Base-by-base conservation (phyloP, 345 rosid genomes). In the Orychophragmus violaceus region DNA sequence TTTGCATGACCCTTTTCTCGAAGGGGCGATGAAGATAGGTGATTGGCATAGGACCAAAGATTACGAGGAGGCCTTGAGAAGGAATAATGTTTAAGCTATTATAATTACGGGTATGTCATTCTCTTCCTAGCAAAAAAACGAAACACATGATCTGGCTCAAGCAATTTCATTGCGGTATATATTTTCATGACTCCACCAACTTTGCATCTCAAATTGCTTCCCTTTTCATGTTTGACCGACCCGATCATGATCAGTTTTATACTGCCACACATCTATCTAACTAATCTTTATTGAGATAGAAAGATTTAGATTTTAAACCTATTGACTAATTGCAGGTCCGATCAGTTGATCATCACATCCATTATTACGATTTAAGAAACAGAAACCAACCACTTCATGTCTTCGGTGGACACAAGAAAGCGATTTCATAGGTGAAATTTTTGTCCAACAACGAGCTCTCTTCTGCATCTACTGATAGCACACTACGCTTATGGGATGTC, bases 391-490 rank as follows among this genome's bases (percentile, higher is more conserved):
- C 96, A 24, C 78, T 95, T 66, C 93, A 91, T 74, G 89, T 91
- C 64, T 95, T 95, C 63, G 83, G 84, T 6, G 99, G 99, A 68
- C 97, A 91, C 76, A 83, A 81, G 58, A 95, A 89, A 85, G 79
- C 97, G 23, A 96, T 91, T 74, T 95, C 99, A 1, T 95, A 95
- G 71, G 97, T 95, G 66, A 91, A 95, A 68, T 91, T 91, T 79
- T 78, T 95, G 81, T 91, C 99, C 30, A 82, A 82, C 75, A 78
- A 82, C 36, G 99, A 95, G 84, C 99, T 91, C 68, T 90, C 96
- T 73, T 95, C 97, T 63, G 97, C 97, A 41, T 95, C 99, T 10
- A 95, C 97, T 5, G 99, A 95, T 81, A 89, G 94, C 78, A 89
- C 99, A 9, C 78, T 95, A 66, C 80, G 97, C 22, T 75, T 91